Percentiles rank a stretch among this genome's conserved stretches.
Evolutionary conservation across 768 basidiomycete species (phyloP).

Genomic region (Kwoniella europaea): DNA sequence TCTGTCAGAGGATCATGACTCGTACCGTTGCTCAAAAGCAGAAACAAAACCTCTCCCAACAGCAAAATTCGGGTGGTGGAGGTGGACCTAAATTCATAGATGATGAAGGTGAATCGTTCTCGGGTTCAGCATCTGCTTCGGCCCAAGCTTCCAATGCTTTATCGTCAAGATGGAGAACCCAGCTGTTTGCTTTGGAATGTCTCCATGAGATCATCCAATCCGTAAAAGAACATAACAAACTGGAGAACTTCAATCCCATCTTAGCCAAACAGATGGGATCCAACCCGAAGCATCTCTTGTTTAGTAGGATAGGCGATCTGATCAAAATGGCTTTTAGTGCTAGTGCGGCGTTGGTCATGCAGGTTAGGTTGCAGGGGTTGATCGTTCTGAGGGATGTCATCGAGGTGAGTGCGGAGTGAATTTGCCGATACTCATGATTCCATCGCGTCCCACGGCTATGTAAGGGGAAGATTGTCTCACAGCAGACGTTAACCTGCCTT

Average conservation of each 20-base stretch:
- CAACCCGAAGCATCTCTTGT: conserved; percentile 66
- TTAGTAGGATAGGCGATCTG: conserved; percentile 84
- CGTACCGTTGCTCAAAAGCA: conserved; percentile 82
- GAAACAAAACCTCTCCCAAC: conserved; percentile 11
- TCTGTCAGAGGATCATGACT: conserved; percentile 97
- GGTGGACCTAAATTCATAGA: conserved; percentile 65
- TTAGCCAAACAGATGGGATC: conserved; percentile 62
- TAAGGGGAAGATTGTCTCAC: too few species aligned
- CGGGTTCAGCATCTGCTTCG: conserved; percentile 26
- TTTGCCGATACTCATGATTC: neutral
- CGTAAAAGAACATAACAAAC: conserved; percentile 71
- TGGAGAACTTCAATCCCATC: conserved; percentile 81
- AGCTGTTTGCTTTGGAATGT: conserved; percentile 90
- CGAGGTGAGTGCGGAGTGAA: conserved; percentile 64
- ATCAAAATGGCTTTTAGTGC: conserved; percentile 99
- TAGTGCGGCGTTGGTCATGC: conserved; percentile 92
- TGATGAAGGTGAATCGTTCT: conserved; percentile 89
- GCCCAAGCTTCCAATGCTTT: conserved; percentile 34
- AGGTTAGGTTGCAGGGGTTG: conserved; percentile 89
- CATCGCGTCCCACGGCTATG: too few species aligned
- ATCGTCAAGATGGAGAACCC: conserved; percentile 88
- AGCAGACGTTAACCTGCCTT: too few species aligned
- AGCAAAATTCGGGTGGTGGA: conserved; percentile 3
- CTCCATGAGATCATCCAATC: conserved; percentile 84
- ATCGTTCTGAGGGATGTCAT: conserved; percentile 90